phyloP scores from a whole-genome alignment of 2,329 filamentous ascomycete genomes.

The Claviceps spartinae region DNA sequence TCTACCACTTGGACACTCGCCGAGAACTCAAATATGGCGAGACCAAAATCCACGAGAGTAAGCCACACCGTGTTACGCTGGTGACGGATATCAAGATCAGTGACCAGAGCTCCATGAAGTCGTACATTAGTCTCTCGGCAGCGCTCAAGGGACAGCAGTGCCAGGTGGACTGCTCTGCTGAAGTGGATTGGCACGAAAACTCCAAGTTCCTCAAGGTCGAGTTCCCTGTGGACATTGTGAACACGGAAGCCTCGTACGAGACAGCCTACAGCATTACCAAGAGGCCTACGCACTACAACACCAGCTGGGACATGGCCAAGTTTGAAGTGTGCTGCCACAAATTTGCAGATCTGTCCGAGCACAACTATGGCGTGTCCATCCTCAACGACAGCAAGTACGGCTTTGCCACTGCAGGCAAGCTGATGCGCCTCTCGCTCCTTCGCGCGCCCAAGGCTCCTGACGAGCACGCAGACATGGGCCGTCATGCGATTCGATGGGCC shows the following conservation, averaged over 20 bases:
- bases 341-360: constrained; percentile 80
- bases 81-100: constrained; percentile 80
- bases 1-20: constrained; percentile 82
- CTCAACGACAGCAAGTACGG: constrained; percentile 95
- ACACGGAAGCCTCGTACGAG: constrained; percentile 89
- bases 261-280: constrained; percentile 83
- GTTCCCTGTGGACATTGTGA: constrained; percentile 83
- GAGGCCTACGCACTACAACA: constrained; percentile 95
- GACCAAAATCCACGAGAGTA: constrained; percentile 58
- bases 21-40: constrained; percentile 57
- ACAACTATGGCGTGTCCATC: constrained; percentile 80
- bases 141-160: constrained; percentile 45
- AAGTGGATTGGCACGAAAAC: constrained; percentile 93
- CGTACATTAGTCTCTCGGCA: constrained; percentile 67
- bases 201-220: constrained; percentile 99
- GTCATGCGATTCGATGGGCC: constrained; percentile 76
- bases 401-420: constrained; percentile 76
- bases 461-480: constrained; percentile 86
- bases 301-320: constrained; percentile 92
- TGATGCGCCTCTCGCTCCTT: constrained; percentile 80
- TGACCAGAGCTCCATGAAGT: constrained; percentile 72
- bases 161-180: constrained; percentile 63
- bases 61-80: constrained; percentile 65
- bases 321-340: constrained; percentile 96
- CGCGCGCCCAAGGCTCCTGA: constrained; percentile 87